phyloP scores from a whole-genome alignment of 2,329 filamentous ascomycete genomes.

The Pyricularia sp. region DNA sequence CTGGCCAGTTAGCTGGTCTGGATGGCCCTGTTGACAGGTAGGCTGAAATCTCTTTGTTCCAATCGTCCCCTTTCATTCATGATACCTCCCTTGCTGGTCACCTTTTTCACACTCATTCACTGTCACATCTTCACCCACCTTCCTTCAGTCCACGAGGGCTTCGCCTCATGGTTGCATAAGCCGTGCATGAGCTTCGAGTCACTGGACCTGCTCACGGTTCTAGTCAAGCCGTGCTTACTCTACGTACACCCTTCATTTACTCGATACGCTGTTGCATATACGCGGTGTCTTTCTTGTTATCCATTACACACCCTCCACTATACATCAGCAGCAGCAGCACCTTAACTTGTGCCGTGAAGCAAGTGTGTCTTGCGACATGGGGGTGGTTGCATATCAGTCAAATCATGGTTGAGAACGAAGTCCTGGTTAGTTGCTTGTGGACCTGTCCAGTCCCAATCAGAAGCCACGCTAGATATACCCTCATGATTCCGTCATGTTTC shows the following conservation, averaged over 20 bases:
- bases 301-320: neutral
- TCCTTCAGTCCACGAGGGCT: neutral
- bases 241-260: neutral
- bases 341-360: neutral
- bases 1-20: slow-evolving; percentile 63
- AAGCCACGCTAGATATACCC: neutral
- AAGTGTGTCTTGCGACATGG: neutral
- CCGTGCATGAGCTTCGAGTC: slow-evolving; percentile 36
- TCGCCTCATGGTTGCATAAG: slow-evolving; percentile 10
- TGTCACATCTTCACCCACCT: slow-evolving; percentile 6
- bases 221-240: neutral
- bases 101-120: neutral
- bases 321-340: neutral
- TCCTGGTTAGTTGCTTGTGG: neutral
- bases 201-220: slow-evolving; percentile 27
- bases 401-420: neutral
- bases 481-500: neutral
- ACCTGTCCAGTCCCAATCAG: neutral
- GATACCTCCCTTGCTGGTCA: neutral
- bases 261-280: neutral
- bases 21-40: slow-evolving; percentile 86
- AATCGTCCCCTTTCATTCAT: neutral
- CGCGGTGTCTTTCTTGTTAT: neutral
- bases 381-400: neutral
- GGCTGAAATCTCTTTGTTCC: slow-evolving; percentile 27